phyloP scores from a whole-genome alignment of 768 basidiomycete species.

The Candolleomyces efflorescens region DNA sequence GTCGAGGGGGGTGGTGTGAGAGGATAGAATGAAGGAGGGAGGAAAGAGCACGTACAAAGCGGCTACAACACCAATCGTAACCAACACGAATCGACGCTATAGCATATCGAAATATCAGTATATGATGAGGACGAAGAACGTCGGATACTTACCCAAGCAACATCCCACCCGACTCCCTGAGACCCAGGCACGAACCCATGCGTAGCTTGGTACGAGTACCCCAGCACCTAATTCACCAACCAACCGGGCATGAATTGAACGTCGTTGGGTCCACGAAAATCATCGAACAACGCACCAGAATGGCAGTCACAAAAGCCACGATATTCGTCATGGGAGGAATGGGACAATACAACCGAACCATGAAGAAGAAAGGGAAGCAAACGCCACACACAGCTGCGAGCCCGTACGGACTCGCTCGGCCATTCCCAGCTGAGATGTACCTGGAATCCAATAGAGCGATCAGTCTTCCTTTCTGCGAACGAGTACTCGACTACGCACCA shows the following conservation, averaged over 20 bases:
- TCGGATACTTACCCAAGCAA: slow-evolving; percentile 64
- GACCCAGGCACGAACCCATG: slow-evolving; percentile 44
- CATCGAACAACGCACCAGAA: slow-evolving; percentile 50
- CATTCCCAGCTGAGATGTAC: slow-evolving; percentile 67
- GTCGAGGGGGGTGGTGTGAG: not conserved
- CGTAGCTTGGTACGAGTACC: slow-evolving; percentile 68
- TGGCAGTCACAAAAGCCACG: slow-evolving; percentile 60
- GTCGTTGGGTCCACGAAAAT: too few relatives aligned
- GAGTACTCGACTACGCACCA: slow-evolving; percentile 47
- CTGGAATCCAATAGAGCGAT: too few relatives aligned
- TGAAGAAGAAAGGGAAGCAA: slow-evolving; percentile 71
- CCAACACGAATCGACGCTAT: slow-evolving; percentile 65
- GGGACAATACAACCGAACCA: slow-evolving; percentile 69
- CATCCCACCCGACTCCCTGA: slow-evolving; percentile 55
- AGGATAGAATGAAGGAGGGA: not conserved
- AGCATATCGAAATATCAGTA: not conserved
- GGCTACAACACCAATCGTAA: slow-evolving; percentile 65
- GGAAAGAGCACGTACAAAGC: slow-evolving; percentile 54
- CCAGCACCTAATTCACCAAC: slow-evolving; percentile 46
- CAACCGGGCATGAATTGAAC: not conserved
- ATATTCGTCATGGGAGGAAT: slow-evolving; percentile 69
- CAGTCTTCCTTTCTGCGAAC: too few relatives aligned
- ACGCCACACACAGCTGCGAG: slow-evolving; percentile 65
- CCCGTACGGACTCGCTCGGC: slow-evolving; percentile 61
- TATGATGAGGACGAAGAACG: not conserved